These are phyloP conservation scores for Helotiales sp. DNA, from an alignment of 2,329 filamentous ascomycete species.

Conservation along the genomic window DNA sequence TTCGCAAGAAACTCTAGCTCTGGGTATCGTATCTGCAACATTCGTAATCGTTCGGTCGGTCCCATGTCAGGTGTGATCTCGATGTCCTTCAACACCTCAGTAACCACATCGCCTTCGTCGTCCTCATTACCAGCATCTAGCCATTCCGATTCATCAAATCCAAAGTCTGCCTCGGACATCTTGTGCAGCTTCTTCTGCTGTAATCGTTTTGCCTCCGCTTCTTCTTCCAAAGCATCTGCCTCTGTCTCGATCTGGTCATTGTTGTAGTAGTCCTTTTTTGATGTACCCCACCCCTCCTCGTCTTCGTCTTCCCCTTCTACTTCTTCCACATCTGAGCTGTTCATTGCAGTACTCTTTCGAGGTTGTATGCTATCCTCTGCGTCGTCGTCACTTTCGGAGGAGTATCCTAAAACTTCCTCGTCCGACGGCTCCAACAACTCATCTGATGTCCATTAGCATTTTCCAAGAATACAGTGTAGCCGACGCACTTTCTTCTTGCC, in stretches of 20 bases:
- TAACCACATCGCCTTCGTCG: constrained; percentile 63
- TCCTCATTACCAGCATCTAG: constrained; percentile 53
- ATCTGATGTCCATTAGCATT: constrained; percentile 37
- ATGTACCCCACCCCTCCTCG: constrained; percentile 79
- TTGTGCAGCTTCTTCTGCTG: constrained; percentile 88
- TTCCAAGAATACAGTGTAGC: constrained; percentile 11
- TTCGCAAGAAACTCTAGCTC: constrained; percentile 86
- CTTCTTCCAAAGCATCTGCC: constrained; percentile 80
- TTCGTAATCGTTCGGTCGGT: constrained; percentile 69
- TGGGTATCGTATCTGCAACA: constrained; percentile 81
- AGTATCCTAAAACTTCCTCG: constrained; percentile 58
- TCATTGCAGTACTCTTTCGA: constrained; percentile 60
- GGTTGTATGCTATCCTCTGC: constrained; percentile 28
- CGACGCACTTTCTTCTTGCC: constrained; percentile 61
- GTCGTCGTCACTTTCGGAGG: constrained; percentile 44
- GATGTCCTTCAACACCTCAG: constrained; percentile 81
- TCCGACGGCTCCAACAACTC: constrained; percentile 59
- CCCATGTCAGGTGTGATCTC: constrained; percentile 80
- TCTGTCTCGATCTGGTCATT: constrained; percentile 71
- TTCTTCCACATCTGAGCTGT: constrained; percentile 50
- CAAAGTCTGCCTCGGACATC: constrained; percentile 90
- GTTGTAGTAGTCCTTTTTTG: constrained; percentile 89
- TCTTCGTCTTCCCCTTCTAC: constrained; percentile 58
- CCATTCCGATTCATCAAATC: constrained; percentile 91
- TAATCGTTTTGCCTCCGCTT: constrained; percentile 81